Percentiles rank a stretch among this genome's conserved stretches.
These are phyloP conservation scores for Amesomyces nigricolor DNA, from an alignment of 2,329 filamentous ascomycete species.

Conservation along the genomic window DNA sequence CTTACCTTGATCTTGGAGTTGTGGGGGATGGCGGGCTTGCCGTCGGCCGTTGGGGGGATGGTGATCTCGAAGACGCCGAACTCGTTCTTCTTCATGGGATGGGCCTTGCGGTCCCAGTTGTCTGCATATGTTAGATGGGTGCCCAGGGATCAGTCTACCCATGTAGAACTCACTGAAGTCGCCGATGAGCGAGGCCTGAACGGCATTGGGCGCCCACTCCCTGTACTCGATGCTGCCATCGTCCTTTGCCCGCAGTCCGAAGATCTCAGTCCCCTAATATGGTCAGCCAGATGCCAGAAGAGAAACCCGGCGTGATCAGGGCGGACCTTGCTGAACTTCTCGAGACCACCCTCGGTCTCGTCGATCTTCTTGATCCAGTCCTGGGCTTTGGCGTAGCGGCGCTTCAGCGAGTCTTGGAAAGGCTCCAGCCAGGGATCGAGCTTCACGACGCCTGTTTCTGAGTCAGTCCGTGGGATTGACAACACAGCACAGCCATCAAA, in stretches of 20 bases:
- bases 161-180: constrained; percentile 70
- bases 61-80: constrained; percentile 85
- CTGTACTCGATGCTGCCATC: constrained; percentile 85
- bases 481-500: neutral
- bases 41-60: constrained; percentile 62
- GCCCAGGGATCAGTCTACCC: neutral
- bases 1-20: constrained; percentile 92
- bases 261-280: constrained; percentile 72
- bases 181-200: constrained; percentile 78
- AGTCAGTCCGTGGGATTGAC: constrained; percentile 14
- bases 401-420: constrained; percentile 70
- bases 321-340: constrained; percentile 77
- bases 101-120: constrained; percentile 75
- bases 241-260: constrained; percentile 74
- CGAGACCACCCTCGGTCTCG: constrained; percentile 77
- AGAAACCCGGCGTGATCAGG: neutral
- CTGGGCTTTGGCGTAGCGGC: constrained; percentile 72
- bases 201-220: constrained; percentile 93
- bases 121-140: constrained; percentile 44
- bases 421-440: constrained; percentile 87
- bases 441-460: constrained; percentile 65
- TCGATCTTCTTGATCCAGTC: constrained; percentile 83
- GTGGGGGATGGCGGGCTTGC: constrained; percentile 75
- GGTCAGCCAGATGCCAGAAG: neutral
- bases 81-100: constrained; percentile 78